Base-by-base conservation (phyloP, 192 early-diverging fungal genomes). In the Backusella psychrophila region DNA sequence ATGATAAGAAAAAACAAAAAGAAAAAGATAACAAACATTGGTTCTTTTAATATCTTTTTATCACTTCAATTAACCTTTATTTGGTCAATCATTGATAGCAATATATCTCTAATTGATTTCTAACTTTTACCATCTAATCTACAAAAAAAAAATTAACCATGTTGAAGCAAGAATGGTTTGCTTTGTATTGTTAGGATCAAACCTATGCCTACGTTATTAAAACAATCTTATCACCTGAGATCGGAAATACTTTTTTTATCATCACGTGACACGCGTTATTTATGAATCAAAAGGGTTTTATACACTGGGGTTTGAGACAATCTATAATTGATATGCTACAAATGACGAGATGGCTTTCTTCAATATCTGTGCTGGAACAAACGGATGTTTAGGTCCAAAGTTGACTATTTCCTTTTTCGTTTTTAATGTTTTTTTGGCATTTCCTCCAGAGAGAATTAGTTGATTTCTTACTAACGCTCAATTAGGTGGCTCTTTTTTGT, bases 201-300 rank as follows among this genome's bases (percentile, higher is more conserved):
- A 63, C 14, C 42, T 15, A 44, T 44, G 15, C 19, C 46, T 7
- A n/a, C 19, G 5, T 49, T 19, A 49, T n/a, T 49, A 49, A 44
- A 49, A 6, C 19, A 4, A 49, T 49, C 46, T 49, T 49, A 49
- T 49, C 46, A n/a, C 46, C 46, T 49, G 46, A 49, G 46, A 49
- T 49, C 46, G 26, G 56, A 63, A 63, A 21, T 23, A 12, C 3
- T 26, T 53, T 53, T 31, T 63, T 29, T 63, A 63, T 29, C 0
- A 63, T 63, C 56, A 63, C 56, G 56, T 63, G 56, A 11, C 1
- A 12, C 0, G 0, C 11, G 9, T 29, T 63, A 26, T 59, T 21
- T 59, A 59, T 59, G 53, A 59, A 53, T 53, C 52, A 53, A 53
- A 53, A 59, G 23, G 53, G 56, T 59, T 59, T 59, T 59, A 59